phyloP scores from a whole-genome alignment of 768 basidiomycete species.

The Boletus subparvulus region DNA sequence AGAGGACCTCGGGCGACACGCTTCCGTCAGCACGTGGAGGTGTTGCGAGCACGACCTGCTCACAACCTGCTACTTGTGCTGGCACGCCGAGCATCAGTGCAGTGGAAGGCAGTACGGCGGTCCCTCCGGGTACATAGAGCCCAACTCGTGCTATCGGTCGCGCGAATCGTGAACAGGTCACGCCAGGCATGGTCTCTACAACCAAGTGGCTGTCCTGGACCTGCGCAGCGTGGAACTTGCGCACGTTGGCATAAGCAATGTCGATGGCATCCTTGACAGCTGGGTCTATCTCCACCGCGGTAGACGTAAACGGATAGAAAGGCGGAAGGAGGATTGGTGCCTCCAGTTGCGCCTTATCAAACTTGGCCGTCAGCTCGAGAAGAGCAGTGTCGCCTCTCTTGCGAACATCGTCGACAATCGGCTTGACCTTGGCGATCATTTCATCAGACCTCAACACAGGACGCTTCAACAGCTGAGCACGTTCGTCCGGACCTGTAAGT shows the following conservation, averaged over 20 bases:
- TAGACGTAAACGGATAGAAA: slow-evolving; percentile 45
- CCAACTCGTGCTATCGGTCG: slow-evolving; percentile 96
- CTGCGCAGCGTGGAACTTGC: slow-evolving; percentile 90
- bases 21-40: slow-evolving; percentile 93
- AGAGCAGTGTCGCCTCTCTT: slow-evolving; percentile 82
- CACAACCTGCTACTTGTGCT: slow-evolving; percentile 95
- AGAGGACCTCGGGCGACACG: slow-evolving; percentile 96
- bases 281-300: slow-evolving; percentile 60
- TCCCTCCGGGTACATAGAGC: slow-evolving; percentile 96
- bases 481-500: slow-evolving; percentile 47
- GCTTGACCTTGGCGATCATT: slow-evolving; percentile 81
- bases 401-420: slow-evolving; percentile 89
- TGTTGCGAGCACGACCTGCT: slow-evolving; percentile 88
- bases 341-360: slow-evolving; percentile 76
- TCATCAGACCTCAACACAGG: slow-evolving; percentile 76
- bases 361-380: slow-evolving; percentile 86
- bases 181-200: slow-evolving; percentile 98
- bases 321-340: slow-evolving; percentile 78
- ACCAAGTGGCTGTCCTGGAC: slow-evolving; percentile 63
- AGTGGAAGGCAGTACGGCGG: slow-evolving; percentile 93
- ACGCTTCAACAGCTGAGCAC: slow-evolving; percentile 72
- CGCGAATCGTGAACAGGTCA: slow-evolving; percentile 92
- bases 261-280: slow-evolving; percentile 82
- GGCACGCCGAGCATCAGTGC: slow-evolving; percentile 98
- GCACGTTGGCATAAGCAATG: slow-evolving; percentile 86